Base-by-base conservation (phyloP, 1,284 basidiomycete species). In the Apiotrichum mycotoxinovorans region DNA sequence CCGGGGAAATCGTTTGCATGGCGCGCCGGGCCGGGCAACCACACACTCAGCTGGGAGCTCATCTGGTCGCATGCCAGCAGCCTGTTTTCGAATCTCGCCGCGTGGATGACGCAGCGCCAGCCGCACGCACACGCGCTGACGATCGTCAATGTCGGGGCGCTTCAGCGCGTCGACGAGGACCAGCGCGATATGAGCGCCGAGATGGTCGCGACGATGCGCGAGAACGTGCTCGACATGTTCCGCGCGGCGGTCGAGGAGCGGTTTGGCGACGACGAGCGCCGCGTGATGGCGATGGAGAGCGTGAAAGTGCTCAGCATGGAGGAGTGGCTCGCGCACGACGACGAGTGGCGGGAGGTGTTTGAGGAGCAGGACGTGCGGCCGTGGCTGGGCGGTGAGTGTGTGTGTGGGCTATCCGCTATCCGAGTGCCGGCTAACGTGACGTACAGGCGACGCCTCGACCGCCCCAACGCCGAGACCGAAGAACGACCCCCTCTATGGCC, bases 271-370 rank as follows among this genome's bases (percentile, higher is more conserved):
- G 34, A 48, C 15, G 46, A 25, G 14, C 12, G 12, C 27, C 22
- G 46, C 12, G 22, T 37, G 18, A 12, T 8, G 10, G 37, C 41
- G 15, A 34, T 68, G 41, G 64, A 64, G 37, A 55, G 42, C 4
- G 38, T 59, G 25, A 4, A 43, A 4, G 45, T 48, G 17, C 2
- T 55, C 30, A 37, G 40, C 1, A 57, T 60, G 38, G 50, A 62
- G 23, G 64, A 68, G 44, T 52, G 64, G 43, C 47, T 50, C 18
- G 45, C 33, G n/a, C n/a, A n/a, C 12, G 49, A 38, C 14, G 33
- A 18, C 26, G 20, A 50, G 20, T 48, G 38, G 45, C 45, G 37
- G 17, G 51, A 57, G n/a, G 51, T 51, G 20, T 54, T 56, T 23
- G 48, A 57, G 14, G n/a, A 47, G 23, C 38, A 40, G 10, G 52